Evolutionary conservation across 1,284 basidiomycete species (phyloP).

Genomic region (Apiotrichum sp.): DNA sequence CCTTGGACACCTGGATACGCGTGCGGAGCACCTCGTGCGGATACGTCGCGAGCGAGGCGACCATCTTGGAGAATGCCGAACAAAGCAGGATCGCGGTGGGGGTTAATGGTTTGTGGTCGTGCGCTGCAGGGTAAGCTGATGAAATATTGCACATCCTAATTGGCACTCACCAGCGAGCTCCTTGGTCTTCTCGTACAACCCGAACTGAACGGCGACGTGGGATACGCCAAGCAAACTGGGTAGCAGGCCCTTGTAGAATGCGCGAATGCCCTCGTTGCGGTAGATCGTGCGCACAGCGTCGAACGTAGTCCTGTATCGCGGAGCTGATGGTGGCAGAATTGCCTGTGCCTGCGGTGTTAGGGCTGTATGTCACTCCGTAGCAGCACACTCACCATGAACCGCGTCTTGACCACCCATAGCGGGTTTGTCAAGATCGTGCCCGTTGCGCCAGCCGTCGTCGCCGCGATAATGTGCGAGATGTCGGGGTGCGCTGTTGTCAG

Average conservation of each 20-base stretch:
- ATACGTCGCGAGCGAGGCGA: conserved; percentile 86
- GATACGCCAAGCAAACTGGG: conserved; percentile 82
- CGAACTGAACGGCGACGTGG: conserved; percentile 93
- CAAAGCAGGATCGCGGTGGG: conserved; percentile 71
- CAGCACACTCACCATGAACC: conserved; percentile 76
- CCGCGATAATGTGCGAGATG: conserved; percentile 69
- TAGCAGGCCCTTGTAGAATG: conserved; percentile 85
- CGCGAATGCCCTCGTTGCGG: conserved; percentile 68
- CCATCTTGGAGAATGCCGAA: conserved; percentile 86
- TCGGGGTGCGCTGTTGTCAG: conserved; percentile 25
- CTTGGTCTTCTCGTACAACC: conserved; percentile 89
- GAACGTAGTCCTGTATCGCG: conserved; percentile 74
- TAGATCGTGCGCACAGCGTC: conserved; percentile 84
- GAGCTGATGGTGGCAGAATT: conserved; percentile 61
- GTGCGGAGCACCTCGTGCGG: conserved; percentile 94
- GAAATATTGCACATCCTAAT: no score
- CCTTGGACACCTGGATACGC: conserved; percentile 63
- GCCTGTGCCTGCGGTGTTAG: conserved; percentile 43
- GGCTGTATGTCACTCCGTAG: no score
- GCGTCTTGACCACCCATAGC: conserved; percentile 93
- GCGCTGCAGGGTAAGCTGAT: conserved; percentile 26
- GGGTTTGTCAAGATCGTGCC: conserved; percentile 90
- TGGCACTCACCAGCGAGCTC: conserved; percentile 66
- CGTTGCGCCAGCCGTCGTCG: conserved; percentile 83
- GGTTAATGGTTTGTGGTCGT: conserved; percentile 55